Evolutionary conservation across 2,329 filamentous ascomycete species (phyloP).

Genomic region (Fusarium torreyae): DNA sequence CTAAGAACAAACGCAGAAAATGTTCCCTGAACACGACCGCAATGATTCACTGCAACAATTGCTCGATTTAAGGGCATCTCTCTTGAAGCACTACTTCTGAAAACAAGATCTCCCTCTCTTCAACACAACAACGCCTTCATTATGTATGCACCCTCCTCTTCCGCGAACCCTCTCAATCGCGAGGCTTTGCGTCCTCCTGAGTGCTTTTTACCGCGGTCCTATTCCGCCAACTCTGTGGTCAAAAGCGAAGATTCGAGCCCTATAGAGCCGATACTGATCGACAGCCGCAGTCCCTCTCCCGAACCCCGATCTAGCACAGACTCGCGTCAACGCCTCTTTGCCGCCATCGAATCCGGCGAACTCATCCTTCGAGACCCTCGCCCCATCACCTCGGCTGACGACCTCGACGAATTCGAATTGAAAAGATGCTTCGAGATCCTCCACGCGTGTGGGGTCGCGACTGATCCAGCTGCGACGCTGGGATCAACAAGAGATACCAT

Average conservation of each 20-base stretch:
- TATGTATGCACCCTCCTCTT: slow-evolving; percentile 1
- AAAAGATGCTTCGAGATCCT: slow-evolving; percentile 54
- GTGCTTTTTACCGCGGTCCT: background rate
- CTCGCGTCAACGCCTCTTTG: slow-evolving; percentile 47
- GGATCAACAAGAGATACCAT: slow-evolving; percentile 50
- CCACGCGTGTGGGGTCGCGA: slow-evolving; percentile 52
- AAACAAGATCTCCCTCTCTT: too few relatives aligned
- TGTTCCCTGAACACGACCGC: background rate
- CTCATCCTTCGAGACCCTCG: slow-evolving; percentile 31
- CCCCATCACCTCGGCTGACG: slow-evolving; percentile 46
- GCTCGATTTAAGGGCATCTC: accelerated
- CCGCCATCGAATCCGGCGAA: slow-evolving; percentile 44
- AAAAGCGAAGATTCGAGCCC: slow-evolving; percentile 16
- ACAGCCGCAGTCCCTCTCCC: slow-evolving; percentile 35
- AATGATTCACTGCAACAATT: slow-evolving; percentile 23
- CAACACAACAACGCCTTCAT: background rate
- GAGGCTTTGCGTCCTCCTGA: slow-evolving; percentile 8
- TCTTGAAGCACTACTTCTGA: too few relatives aligned
- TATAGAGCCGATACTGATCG: slow-evolving; percentile 19
- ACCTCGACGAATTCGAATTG: slow-evolving; percentile 50
- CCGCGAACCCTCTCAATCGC: background rate
- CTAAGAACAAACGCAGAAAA: accelerated
- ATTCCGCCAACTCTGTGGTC: background rate
- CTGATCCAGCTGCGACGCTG: slow-evolving; percentile 43
- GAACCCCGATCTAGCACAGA: slow-evolving; percentile 25